A percentile compares a stretch with the other conserved stretches of the same genome.
These are phyloP conservation scores for Aspergillus brunneoviolaceus DNA, from an alignment of 2,329 filamentous ascomycete species.

Conservation along the genomic window DNA sequence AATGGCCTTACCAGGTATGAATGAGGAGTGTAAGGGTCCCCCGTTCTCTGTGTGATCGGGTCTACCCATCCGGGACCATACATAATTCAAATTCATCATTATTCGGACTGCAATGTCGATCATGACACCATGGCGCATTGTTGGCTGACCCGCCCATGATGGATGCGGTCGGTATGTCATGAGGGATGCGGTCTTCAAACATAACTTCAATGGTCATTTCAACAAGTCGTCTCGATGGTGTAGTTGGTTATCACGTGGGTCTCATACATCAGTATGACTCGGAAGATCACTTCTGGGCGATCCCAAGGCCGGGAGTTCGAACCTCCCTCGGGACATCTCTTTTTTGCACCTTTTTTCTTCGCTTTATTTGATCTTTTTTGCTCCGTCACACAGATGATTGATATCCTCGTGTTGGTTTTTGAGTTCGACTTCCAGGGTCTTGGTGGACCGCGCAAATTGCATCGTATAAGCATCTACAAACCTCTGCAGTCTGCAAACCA, in stretches of 20 bases:
- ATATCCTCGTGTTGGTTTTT: too few relatives aligned
- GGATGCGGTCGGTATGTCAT: neutral
- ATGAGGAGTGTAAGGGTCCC: neutral
- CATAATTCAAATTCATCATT: neutral
- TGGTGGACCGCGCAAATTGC: too few relatives aligned
- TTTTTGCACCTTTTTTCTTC: neutral
- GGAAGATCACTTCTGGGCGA: constrained; percentile 6
- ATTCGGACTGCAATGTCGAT: neutral
- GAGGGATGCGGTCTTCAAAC: too few relatives aligned
- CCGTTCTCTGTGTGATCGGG: neutral
- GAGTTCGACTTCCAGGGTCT: too few relatives aligned
- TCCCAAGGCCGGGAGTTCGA: constrained; percentile 11
- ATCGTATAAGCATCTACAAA: too few relatives aligned
- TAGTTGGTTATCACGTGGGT: constrained; percentile 11
- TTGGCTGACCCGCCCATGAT: neutral
- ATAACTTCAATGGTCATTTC: neutral
- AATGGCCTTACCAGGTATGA: neutral
- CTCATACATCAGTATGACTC: constrained; percentile 7
- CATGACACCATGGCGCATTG: neutral
- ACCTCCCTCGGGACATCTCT: constrained; percentile 7
- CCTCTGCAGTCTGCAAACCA: too few relatives aligned
- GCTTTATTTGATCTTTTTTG: too few relatives aligned
- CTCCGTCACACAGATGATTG: too few relatives aligned
- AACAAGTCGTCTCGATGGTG: constrained; percentile 8
- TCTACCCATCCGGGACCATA: neutral